Conservation (phyloP, 2,329 filamentous ascomycete genomes). For the Paecilomyces fulvus region DNA sequence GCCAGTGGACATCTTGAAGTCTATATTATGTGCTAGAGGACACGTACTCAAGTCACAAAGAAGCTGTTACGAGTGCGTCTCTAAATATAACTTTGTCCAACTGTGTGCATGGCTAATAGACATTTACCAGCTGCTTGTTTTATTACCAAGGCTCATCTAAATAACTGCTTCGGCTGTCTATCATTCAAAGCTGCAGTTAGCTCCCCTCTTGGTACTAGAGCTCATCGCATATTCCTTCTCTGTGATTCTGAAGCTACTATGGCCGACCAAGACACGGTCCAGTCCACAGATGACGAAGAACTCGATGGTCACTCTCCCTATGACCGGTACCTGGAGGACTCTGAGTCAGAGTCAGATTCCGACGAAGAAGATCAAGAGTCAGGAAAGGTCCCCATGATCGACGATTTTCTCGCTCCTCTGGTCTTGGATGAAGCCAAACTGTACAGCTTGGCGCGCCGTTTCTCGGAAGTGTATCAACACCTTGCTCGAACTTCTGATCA, state of each 20-base stretch:
- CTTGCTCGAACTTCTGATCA: constrained; percentile 37
- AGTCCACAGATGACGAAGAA: constrained; percentile 2
- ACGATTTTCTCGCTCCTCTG: constrained; percentile 34
- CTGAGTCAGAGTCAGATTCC: constrained; percentile 20
- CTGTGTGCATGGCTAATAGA: neutral
- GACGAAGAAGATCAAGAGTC: constrained; percentile 23
- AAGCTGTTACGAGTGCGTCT: neutral
- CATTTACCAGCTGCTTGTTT: neutral
- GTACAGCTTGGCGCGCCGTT: constrained; percentile 39
- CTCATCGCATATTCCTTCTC: neutral
- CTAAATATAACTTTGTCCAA: neutral
- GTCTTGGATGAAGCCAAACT: constrained; percentile 32
- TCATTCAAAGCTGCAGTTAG: neutral
- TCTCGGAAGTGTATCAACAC: constrained; percentile 36
- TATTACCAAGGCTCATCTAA: neutral
- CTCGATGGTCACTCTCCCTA: neutral
- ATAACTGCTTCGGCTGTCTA: neutral
- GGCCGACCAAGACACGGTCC: neutral
- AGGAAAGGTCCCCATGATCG: constrained; percentile 26
- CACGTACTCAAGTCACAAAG: neutral
- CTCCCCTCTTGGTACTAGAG: neutral
- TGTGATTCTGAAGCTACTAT: neutral
- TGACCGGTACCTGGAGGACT: constrained; percentile 15
- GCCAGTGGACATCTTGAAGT: neutral
- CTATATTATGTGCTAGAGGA: neutral